Conservation (phyloP, 2,329 filamentous ascomycete genomes). For the Xylariales sp. region DNA sequence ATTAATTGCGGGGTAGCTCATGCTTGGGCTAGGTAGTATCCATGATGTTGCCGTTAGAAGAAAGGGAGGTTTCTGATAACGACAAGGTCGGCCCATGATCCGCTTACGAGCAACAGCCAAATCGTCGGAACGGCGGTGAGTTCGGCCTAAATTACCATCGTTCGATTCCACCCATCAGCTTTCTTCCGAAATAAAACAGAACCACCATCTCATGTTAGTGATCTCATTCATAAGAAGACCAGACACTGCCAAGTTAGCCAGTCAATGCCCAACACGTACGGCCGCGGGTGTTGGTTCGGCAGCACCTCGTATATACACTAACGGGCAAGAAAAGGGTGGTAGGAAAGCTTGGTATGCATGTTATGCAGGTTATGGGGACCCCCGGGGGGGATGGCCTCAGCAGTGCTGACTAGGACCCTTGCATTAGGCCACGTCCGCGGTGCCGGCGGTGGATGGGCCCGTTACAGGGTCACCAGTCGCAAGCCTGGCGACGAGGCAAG, state of each 20-base stretch:
- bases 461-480: conserved; percentile 20
- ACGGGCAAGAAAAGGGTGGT: background rate
- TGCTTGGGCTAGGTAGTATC: conserved; percentile 25
- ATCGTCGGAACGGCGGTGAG: conserved; percentile 29
- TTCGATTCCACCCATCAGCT: conserved; percentile 31
- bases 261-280: conserved; percentile 19
- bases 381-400: conserved; percentile 10
- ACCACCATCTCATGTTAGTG: conserved; percentile 35
- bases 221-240: conserved; percentile 32
- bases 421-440: conserved; percentile 22
- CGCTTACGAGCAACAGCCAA: conserved; percentile 22
- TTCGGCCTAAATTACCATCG: conserved; percentile 29
- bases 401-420: conserved; percentile 32
- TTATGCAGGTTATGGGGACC: conserved; percentile 18
- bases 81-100: conserved; percentile 21
- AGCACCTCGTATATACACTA: conserved; percentile 15
- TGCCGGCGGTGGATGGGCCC: conserved; percentile 21
- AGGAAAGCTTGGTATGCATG: conserved; percentile 35
- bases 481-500: conserved; percentile 8
- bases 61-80: background rate
- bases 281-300: background rate
- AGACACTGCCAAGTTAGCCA: conserved; percentile 17
- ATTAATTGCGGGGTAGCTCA: conserved; percentile 28
- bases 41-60: conserved; percentile 19
- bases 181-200: conserved; percentile 22